Base-by-base conservation (phyloP, 129 eudicot species). In the Dittrichia graveolens region DNA sequence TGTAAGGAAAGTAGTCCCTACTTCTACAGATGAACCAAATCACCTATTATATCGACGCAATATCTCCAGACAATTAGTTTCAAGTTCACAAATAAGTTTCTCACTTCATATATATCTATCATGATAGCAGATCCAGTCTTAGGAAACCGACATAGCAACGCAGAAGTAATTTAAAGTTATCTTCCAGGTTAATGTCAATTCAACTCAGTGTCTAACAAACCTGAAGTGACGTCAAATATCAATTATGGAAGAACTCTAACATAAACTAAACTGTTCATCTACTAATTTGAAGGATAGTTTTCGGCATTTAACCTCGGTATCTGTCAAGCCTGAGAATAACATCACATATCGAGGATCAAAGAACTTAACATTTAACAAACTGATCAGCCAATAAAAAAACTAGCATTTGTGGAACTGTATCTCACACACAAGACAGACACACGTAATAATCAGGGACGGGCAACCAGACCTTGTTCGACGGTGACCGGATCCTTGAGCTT, bases 401-500 rank as follows among this genome's bases (percentile, higher is more conserved):
- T 41, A 74, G 34, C 46, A 64, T 7, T 9, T 53, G 6, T 24
- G 7, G 15, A 43, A 45, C 66, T 13, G 18, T 37, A 46, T 46
- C 18, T 40, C 63, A 56, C 53, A 63, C 41, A 12, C 42, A 69
- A 57, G 39, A 12, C 39, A 7, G 8, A 39, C 47, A 69, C 31
- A 45, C 18, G 19, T 0, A 5, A 52, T 53, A 42, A 58, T 65
- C 45, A 9, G 50, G 46, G 14, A 11, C 4, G 11, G 31, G 50
- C 38, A 57, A 74, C 53, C 53, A 34, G 15, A 85, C 96, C 88
- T 84, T 81, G 56, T 66, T 85, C 78, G n/a, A 77, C 72, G 10
- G 83, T 61, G 72, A 83, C 69, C 69, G 77, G 77, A 55, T 78
- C 92, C 69, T 73, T 71, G 14, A 83, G 46, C 65, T 67, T 63